Conservation (phyloP, 2,329 filamentous ascomycete species). For the Hypoxylon sp. region DNA sequence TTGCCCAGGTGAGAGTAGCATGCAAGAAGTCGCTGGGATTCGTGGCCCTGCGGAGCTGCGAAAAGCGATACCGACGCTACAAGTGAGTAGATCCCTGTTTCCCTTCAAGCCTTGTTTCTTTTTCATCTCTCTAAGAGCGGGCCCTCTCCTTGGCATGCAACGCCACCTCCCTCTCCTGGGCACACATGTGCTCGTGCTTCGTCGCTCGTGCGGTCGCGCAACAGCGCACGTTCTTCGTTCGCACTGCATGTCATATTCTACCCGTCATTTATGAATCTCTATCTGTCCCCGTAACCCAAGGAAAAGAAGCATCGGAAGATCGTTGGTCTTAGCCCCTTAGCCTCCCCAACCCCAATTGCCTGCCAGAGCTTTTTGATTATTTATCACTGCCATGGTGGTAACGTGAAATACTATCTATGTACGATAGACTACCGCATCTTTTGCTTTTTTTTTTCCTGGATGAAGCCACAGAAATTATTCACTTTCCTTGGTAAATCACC, state of each 20-base stretch:
- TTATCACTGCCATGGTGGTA: not conserved
- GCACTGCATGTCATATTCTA: slow-evolving; percentile 35
- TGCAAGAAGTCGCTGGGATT: slow-evolving; percentile 16
- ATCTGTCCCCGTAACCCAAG: no score
- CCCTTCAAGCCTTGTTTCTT: slow-evolving; percentile 16
- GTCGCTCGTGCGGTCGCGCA: not conserved
- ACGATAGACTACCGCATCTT: not conserved
- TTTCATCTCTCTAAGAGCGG: slow-evolving; percentile 1
- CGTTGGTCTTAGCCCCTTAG: not conserved
- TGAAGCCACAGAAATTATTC: not conserved
- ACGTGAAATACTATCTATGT: not conserved
- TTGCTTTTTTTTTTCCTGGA: not conserved
- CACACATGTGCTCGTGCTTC: not conserved
- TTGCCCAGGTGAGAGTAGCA: not conserved
- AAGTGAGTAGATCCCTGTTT: slow-evolving; percentile 25
- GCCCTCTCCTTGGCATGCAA: not conserved
- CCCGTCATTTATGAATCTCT: slow-evolving; percentile 25
- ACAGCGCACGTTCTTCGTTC: not conserved
- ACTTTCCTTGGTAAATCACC: no score
- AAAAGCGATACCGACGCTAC: slow-evolving; percentile 23
- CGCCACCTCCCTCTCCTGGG: not conserved
- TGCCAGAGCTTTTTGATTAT: not conserved
- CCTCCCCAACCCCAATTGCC: no score
- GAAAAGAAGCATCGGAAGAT: slow-evolving; percentile 4
- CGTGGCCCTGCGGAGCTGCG: slow-evolving; percentile 34